Evolutionary conservation across 345 rosid species (phyloP), one percentile per base, ranked within the genome.

Genomic region (Eucalyptus caleyi): DNA sequence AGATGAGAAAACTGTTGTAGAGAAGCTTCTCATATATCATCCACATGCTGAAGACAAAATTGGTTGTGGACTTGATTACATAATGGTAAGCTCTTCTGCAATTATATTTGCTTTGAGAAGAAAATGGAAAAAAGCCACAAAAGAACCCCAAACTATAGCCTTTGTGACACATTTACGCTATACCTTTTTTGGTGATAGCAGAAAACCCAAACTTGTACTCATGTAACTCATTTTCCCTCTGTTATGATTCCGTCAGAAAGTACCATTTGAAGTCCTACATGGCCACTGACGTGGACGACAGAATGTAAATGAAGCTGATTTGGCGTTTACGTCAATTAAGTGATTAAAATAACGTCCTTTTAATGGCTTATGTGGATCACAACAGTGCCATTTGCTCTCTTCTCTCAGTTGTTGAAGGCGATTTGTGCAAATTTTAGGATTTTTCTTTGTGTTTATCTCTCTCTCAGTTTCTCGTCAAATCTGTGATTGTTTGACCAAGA

Each of bases 21-120:
- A 94, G 91, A 96, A 92, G 95, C 97, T 97, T 93, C 98, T 97
- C 87, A 91, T 90, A 67, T 89, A 94, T 92, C 98, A 97, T 92
- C 97, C 97, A 24, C 95, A 93, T 86, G 93, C 94, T 89, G 95
- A 93, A 87, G 99, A 97, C 89, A 96, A 96, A 95, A 93, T 96
- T 88, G 99, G 98, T 65, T 94, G 96, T 82, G 98, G 98, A 86
- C 93, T 96, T 89, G 95, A 95, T 91, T 95, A 91, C 87, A 92
- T 96, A 69, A 96, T 97, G 98, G 99, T 96, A 92, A 90, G 93
- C 47, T 83, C 27, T 51, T 50, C 69, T 34, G 59, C 86, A 72
- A 21, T 86, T 49, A 40, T 85, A 72, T 69, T 88, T 67, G 10
- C 51, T 47, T 45, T 60, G 18, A 67, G 62, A 50, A 50, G 44